Evolutionary conservation across 129 eudicot genomes (phyloP), one percentile per base, ranked within the genome.

Genomic region (Ambrosia artemisiifolia): DNA sequence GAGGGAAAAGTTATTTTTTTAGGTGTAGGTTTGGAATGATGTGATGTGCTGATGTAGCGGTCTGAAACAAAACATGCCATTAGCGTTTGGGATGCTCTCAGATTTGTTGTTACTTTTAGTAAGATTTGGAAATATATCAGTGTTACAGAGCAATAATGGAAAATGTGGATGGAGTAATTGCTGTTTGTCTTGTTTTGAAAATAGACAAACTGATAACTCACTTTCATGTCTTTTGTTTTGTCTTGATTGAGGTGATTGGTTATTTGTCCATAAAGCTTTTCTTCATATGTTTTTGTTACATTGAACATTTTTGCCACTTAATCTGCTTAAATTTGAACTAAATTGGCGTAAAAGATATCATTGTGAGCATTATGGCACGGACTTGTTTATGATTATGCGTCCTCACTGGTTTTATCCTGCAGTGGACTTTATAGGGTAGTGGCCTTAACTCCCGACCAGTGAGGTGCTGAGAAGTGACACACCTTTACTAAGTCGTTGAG

Each of bases 191-290:
- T 59, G 44, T 57, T 72, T 28, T 57, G 44, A 14, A 20, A 40
- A 28, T 60, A 24, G 76, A 71, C 43, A 20, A 70, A 71, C 55
- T 30, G 76, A 71, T 40, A 18, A 38, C 40, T 70, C 49, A 20
- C 6, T 56, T 71, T 71, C 18, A 12, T 42, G 16, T 71, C 56
- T 5, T 57, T n/a, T 63, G 47, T 62, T 62, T 61, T 6, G 12
- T 61, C n/a, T 14, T 34, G 4, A 17, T 7, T 61, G 66, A 61
- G 44, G 33, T 61, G 66, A 61, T 60, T 60, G 42, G 33, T 60
- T 1, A 32, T 33, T 61, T 3, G 20, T 54, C 42, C 76, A 43
- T 71, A 5, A 11, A 28, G 49, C 32, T 71, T 57, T 42, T 13
- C 33, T 32, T 46, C 13, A 12, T 6, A 30, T 33, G 38, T 63